Base-by-base conservation (phyloP, 768 basidiomycete genomes). In the Auricularia heimuer region DNA sequence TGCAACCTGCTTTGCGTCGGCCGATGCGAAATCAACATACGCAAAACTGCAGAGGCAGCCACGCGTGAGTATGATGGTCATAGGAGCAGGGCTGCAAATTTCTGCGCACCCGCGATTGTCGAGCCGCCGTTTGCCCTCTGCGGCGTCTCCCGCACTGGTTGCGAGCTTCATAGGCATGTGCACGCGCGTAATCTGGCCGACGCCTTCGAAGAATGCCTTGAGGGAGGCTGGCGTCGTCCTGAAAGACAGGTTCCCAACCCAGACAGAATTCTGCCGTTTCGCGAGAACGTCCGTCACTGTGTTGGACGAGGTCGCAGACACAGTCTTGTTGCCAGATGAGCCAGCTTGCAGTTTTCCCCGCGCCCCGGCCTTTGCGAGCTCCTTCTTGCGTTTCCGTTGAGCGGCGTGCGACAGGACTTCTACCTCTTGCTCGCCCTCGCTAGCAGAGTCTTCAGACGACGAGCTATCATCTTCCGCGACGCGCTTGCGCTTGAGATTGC, bases 201-300 rank as follows among this genome's bases (percentile, higher is more conserved):
- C 83, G 1, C 81, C 84, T 51, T 83, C 81, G 72, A 93, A 92
- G 75, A 92, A 93, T 36, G 69, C 71, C 51, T 79, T 81, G 37
- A 98, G 76, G n/a, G 87, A 78, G 11, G 89, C 85, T 65, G 81
- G 78, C 0, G 88, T 90, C 62, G 96, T 98, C 76, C 89, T 90
- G 81, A 89, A 98, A 4, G 90, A 82, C 73, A 98, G 73, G 76
- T 98, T 98, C 51, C 96, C 96, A 36, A 98, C 90, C 96, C 96
- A 98, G 60, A 98, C 81, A 3, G 92, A 95, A 73, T 95, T 86
- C 74, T 91, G 85, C 33, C 89, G 84, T 74, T 86, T 87, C 14
- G 73, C 72, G 60, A 71, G 67, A 69, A 64, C 71, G 67, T 69
- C 66, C 62, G 42, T 63, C 45, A 66, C 33, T 51, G 65, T 61